Conservation (phyloP, 768 basidiomycete species). For the Lentinula boryana region DNA sequence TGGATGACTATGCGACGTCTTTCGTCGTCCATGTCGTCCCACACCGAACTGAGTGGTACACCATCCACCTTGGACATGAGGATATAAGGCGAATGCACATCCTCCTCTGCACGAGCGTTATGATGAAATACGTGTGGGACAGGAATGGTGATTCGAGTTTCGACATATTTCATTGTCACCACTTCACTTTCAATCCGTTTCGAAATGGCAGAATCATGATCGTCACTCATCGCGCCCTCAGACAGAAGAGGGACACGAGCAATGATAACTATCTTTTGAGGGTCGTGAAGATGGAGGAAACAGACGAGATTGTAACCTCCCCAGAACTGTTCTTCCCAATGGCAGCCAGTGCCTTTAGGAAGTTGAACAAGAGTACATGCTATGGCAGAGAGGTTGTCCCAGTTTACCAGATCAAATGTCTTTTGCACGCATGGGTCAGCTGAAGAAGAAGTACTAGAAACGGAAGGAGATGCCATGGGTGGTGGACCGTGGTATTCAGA, state of each 20-base stretch:
- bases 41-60: constrained; percentile 5
- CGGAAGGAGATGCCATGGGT: constrained; percentile 1
- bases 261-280: background rate
- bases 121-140: constrained; percentile 7
- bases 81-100: constrained; percentile 7
- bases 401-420: constrained; percentile 5
- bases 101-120: background rate
- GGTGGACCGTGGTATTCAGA: background rate
- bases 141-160: constrained; percentile 5
- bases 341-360: background rate
- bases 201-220: background rate
- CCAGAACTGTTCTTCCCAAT: constrained; percentile 6
- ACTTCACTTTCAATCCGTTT: constrained; percentile 6
- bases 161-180: constrained; percentile 8
- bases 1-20: constrained; percentile 3
- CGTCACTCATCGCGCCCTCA: background rate
- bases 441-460: background rate
- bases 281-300: constrained; percentile 8
- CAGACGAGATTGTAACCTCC: constrained; percentile 10
- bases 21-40: constrained; percentile 8
- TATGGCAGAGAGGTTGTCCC: constrained; percentile 5
- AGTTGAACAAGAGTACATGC: constrained; percentile 2
- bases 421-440: background rate
- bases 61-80: constrained; percentile 7
- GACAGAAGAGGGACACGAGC: constrained; percentile 7